These are phyloP conservation scores for Dendrobium nobile DNA, from an alignment of 106 monocot species.

Conservation along the genomic window DNA sequence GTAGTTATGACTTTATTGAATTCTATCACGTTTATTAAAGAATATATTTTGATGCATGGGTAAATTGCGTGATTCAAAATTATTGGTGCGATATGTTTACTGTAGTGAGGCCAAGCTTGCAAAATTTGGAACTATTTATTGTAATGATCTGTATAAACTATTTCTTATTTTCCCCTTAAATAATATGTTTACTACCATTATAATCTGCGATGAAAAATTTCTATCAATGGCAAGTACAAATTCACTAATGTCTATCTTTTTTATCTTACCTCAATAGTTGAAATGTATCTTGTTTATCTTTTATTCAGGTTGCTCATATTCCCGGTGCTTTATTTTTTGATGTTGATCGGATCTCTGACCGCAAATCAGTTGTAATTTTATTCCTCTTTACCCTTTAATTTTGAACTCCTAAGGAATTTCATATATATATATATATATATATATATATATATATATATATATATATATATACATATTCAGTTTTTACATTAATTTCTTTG, in stretches of 20 bases:
- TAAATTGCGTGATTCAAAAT: neutral
- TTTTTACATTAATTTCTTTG: too few relatives aligned
- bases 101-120: neutral
- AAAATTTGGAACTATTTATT: neutral
- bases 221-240: neutral
- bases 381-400: too few relatives aligned
- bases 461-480: too few relatives aligned
- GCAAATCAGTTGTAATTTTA: constrained; percentile 58
- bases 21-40: neutral
- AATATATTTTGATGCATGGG: neutral
- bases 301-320: constrained; percentile 83
- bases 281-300: neutral
- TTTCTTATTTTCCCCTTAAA: neutral
- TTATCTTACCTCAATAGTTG: neutral
- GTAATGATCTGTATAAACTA: neutral
- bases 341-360: constrained; percentile 92
- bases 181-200: neutral
- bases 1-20: neutral
- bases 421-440: too few relatives aligned
- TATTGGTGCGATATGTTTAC: neutral
- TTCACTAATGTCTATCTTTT: neutral
- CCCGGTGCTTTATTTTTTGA: constrained; percentile 95
- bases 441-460: too few relatives aligned
- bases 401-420: too few relatives aligned
- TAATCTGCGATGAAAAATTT: neutral